A percentile compares a stretch with the other conserved stretches of the same genome.
phyloP scores from a whole-genome alignment of 2,329 filamentous ascomycete genomes.

The Cladobotryum protrusum region DNA sequence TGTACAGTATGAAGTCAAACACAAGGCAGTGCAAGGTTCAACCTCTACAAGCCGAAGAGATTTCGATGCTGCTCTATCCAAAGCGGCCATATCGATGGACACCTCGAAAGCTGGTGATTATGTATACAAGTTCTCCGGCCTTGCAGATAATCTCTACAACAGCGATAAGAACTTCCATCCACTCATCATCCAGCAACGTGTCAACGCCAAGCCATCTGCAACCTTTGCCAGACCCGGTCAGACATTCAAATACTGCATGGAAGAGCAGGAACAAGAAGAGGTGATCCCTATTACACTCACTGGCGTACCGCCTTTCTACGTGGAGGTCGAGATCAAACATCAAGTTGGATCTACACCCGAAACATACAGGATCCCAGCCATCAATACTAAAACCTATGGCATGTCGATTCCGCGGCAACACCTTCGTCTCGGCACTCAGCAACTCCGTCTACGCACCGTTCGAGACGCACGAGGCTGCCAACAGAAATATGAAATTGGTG shows the following conservation, averaged over 20 bases:
- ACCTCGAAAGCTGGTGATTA: slow-evolving; percentile 77
- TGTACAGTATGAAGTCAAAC: slow-evolving; percentile 72
- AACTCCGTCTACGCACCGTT: slow-evolving; percentile 82
- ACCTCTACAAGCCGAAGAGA: slow-evolving; percentile 61
- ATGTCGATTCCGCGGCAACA: slow-evolving; percentile 80
- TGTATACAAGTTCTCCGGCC: slow-evolving; percentile 75
- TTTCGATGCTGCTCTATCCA: slow-evolving; percentile 69
- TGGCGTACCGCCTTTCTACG: slow-evolving; percentile 77
- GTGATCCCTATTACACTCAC: slow-evolving; percentile 80
- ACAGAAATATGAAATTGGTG: slow-evolving; percentile 63
- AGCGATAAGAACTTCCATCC: slow-evolving; percentile 61
- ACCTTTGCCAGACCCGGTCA: slow-evolving; percentile 80
- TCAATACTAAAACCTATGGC: slow-evolving; percentile 66
- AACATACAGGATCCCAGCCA: slow-evolving; percentile 72
- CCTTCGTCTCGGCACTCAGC: slow-evolving; percentile 82
- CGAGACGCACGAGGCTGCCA: slow-evolving; percentile 84
- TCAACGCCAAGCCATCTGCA: slow-evolving; percentile 77
- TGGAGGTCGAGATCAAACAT: slow-evolving; percentile 92
- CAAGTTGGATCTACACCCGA: slow-evolving; percentile 75
- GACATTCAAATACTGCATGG: slow-evolving; percentile 91
- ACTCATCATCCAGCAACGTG: slow-evolving; percentile 70
- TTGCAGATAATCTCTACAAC: slow-evolving; percentile 83
- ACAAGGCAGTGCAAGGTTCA: slow-evolving; percentile 61
- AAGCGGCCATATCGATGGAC: slow-evolving; percentile 77
- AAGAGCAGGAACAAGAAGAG: slow-evolving; percentile 75